phyloP scores from a whole-genome alignment of 208 protist genomes.

The Naegleria gruberi region DNA sequence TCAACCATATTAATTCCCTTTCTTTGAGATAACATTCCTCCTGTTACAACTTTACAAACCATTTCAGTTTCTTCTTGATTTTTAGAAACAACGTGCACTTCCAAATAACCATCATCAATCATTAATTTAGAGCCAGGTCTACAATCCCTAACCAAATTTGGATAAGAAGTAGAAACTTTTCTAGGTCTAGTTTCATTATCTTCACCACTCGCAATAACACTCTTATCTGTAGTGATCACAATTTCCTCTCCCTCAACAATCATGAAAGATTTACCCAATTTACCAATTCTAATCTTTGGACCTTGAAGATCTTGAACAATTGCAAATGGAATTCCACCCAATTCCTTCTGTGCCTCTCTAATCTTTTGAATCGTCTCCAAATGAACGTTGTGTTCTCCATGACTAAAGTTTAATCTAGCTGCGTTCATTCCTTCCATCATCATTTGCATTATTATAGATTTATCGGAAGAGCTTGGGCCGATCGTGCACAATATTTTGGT shows the following conservation, averaged over 20 bases:
- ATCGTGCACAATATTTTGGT: conserved; percentile 93
- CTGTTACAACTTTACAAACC: conserved; percentile 7
- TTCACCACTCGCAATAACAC: neutral
- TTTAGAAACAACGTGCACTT: conserved; percentile 54
- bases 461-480: conserved; percentile 80
- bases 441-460: conserved; percentile 75
- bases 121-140: conserved; percentile 73
- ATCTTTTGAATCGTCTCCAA: conserved; percentile 68
- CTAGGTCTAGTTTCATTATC: neutral
- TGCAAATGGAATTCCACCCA: conserved; percentile 10
- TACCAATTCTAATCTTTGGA: neutral
- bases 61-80: neutral
- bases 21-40: conserved; percentile 17
- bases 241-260: neutral
- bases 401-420: conserved; percentile 93
- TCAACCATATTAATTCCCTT: conserved; percentile 12
- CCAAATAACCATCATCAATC: conserved; percentile 92
- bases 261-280: conserved; percentile 28
- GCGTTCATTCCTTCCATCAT: conserved; percentile 91
- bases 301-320: conserved; percentile 21
- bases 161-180: neutral
- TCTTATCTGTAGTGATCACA: neutral
- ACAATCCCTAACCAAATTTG: conserved; percentile 59
- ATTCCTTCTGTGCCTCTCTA: neutral
- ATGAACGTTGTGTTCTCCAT: conserved; percentile 91